Evolutionary conservation across 257 asterid species (phyloP).

Genomic region (Solanum acaule): DNA sequence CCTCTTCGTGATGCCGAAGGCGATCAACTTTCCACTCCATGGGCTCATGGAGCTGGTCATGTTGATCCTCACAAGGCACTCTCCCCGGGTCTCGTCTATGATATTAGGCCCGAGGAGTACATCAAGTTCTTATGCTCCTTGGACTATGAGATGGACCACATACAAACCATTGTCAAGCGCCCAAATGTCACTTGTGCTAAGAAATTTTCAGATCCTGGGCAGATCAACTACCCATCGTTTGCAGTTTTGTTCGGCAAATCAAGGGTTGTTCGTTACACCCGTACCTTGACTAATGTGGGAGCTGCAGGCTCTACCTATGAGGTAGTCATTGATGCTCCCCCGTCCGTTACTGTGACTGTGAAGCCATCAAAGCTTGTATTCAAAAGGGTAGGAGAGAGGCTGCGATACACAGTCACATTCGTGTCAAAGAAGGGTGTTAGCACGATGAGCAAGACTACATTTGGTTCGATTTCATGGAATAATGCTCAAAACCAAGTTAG

Average conservation of each 20-base stretch:
- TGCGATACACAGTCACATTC: slow-evolving; percentile 50
- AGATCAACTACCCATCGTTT: slow-evolving; percentile 83
- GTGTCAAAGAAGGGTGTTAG: slow-evolving; percentile 32
- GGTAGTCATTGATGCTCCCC: slow-evolving; percentile 36
- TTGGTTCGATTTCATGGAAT: slow-evolving; percentile 69
- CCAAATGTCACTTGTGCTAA: slow-evolving; percentile 47
- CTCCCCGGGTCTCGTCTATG: slow-evolving; percentile 38
- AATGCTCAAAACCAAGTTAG: slow-evolving; percentile 43
- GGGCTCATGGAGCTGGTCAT: slow-evolving; percentile 39
- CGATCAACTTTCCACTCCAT: slow-evolving; percentile 19
- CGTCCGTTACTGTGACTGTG: slow-evolving; percentile 32
- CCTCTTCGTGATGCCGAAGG: slow-evolving; percentile 34
- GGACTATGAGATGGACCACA: slow-evolving; percentile 27
- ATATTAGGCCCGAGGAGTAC: slow-evolving; percentile 22
- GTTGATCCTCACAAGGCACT: slow-evolving; percentile 40
- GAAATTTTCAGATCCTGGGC: slow-evolving; percentile 55
- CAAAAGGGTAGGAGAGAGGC: slow-evolving; percentile 34
- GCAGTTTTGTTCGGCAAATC: slow-evolving; percentile 57
- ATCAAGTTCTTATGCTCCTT: slow-evolving; percentile 36
- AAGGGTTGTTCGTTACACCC: slow-evolving; percentile 56
- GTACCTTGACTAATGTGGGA: slow-evolving; percentile 71
- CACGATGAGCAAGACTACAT: slow-evolving; percentile 20
- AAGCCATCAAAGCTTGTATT: slow-evolving; percentile 52
- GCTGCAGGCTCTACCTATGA: slow-evolving; percentile 35
- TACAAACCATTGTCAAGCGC: slow-evolving; percentile 38